Conservation (phyloP, 139 green algal species). For the Chlamydomonas sp. region DNA sequence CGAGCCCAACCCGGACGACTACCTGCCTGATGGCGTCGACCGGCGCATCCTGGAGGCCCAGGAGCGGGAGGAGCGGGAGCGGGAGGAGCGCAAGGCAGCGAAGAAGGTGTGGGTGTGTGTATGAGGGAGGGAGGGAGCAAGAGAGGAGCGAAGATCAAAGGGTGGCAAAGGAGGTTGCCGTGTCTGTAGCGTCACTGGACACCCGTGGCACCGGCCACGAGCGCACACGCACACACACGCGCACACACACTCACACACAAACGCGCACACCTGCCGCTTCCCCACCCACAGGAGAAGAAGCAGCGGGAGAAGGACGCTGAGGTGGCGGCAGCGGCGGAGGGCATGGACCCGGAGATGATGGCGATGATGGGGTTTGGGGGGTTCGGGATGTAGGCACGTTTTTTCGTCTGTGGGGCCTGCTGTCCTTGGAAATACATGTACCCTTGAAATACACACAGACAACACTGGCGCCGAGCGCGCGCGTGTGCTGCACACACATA, state of each 20-base stretch:
- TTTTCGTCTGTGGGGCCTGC: conserved; percentile 29
- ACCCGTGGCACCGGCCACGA: too few species aligned
- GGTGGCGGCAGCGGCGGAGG: conserved; percentile 49
- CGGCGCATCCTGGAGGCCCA: conserved; percentile 45
- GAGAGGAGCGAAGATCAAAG: conserved; percentile 37
- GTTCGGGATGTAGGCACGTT: too few species aligned
- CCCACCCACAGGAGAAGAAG: too few species aligned
- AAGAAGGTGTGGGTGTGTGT: too few species aligned
- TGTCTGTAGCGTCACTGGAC: too few species aligned
- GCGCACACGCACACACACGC: too few species aligned
- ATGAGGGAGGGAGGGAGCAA: conserved; percentile 24
- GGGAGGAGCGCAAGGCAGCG: conserved; percentile 21
- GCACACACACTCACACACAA: too few species aligned
- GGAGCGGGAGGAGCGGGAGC: conserved; percentile 35
- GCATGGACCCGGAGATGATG: conserved; percentile 74
- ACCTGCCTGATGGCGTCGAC: conserved; percentile 54
- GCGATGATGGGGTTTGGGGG: conserved; percentile 90
- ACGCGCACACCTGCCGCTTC: too few species aligned
- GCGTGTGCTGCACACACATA: too few species aligned
- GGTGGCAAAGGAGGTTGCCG: conserved; percentile 21
- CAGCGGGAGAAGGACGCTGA: conserved; percentile 32
- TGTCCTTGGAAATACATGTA: conserved; percentile 16
- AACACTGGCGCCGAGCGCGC: too few species aligned
- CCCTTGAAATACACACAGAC: too few species aligned
- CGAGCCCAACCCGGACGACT: conserved; percentile 16